These are phyloP conservation scores for Scolecobasidium constrictum DNA, from an alignment of 2,329 filamentous ascomycete genomes.

Conservation along the genomic window DNA sequence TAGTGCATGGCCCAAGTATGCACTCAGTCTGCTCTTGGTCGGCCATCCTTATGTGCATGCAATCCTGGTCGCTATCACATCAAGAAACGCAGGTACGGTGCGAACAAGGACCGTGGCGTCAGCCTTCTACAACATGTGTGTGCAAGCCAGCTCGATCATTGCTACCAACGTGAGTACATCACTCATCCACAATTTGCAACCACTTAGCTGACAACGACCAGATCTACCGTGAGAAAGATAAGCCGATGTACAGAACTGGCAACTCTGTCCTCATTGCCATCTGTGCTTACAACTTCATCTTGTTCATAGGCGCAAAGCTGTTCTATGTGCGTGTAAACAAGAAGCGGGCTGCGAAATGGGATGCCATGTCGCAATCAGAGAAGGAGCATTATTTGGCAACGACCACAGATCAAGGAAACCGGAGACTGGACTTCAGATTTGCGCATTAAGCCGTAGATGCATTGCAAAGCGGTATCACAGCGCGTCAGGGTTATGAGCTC, in stretches of 20 bases:
- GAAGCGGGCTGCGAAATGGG: slow-evolving; percentile 21
- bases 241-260: slow-evolving; percentile 38
- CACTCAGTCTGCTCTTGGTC: slow-evolving; percentile 27
- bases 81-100: slow-evolving; percentile 30
- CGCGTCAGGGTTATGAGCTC: too few species aligned
- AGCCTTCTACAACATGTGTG: slow-evolving; percentile 31
- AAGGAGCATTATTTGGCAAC: slow-evolving; percentile 24
- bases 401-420: slow-evolving; percentile 26
- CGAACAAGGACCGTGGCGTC: slow-evolving; percentile 31
- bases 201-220: too few species aligned
- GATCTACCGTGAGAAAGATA: slow-evolving; percentile 46
- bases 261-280: slow-evolving; percentile 44
- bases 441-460: slow-evolving; percentile 2
- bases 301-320: slow-evolving; percentile 40
- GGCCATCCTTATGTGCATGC: slow-evolving; percentile 33
- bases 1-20: slow-evolving; percentile 28
- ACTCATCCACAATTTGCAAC: too few species aligned
- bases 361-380: slow-evolving; percentile 21
- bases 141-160: slow-evolving; percentile 10
- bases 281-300: slow-evolving; percentile 35
- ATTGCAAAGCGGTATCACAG: too few species aligned
- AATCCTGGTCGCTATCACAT: slow-evolving; percentile 29
- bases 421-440: slow-evolving; percentile 12
- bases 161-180: slow-evolving; percentile 7
- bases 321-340: slow-evolving; percentile 44